A percentile compares a stretch with the other conserved stretches of the same genome.
These are phyloP conservation scores for Pilatotrama ljubarskyi DNA, from an alignment of 768 basidiomycete species.

Conservation along the genomic window DNA sequence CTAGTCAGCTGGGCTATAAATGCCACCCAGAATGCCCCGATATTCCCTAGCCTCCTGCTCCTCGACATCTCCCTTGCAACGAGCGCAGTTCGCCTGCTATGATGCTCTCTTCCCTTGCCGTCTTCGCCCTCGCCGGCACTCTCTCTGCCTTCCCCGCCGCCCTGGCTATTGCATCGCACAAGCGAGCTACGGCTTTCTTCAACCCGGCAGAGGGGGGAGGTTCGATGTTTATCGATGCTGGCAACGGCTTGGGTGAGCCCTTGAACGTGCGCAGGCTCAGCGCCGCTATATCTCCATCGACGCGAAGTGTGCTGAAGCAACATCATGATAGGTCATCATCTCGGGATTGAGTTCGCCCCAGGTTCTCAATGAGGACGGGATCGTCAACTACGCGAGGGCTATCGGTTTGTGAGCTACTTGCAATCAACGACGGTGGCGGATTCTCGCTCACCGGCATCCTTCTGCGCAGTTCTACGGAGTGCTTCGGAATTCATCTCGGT, in stretches of 20 bases:
- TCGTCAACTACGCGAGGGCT: conserved; percentile 59
- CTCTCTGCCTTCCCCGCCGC: conserved; percentile 5
- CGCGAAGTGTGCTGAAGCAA: not conserved
- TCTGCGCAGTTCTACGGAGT: conserved; percentile 44
- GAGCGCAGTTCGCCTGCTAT: not conserved
- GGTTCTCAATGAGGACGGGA: conserved; percentile 56
- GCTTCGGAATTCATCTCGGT: conserved; percentile 38
- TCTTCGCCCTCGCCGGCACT: conserved; percentile 16
- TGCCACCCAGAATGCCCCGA: not conserved
- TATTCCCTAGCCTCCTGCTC: not conserved
- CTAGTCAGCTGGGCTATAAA: not conserved
- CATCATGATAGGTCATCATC: conserved; percentile 51
- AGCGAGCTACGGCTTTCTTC: conserved; percentile 32
- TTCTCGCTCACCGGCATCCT: conserved; percentile 29
- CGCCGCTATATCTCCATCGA: not conserved
- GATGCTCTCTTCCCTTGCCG: conserved; percentile 18
- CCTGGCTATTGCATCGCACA: not conserved
- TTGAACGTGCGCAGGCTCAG: conserved; percentile 39
- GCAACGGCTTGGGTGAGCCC: conserved; percentile 42
- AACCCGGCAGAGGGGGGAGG: conserved; percentile 40
- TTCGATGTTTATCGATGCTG: conserved; percentile 44
- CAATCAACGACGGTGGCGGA: not conserved
- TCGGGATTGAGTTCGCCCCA: conserved; percentile 59
- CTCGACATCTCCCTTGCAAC: not conserved
- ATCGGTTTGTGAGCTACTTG: conserved; percentile 56